Base-by-base conservation (phyloP, 768 basidiomycete genomes). In the Asterophora lycoperdoides region DNA sequence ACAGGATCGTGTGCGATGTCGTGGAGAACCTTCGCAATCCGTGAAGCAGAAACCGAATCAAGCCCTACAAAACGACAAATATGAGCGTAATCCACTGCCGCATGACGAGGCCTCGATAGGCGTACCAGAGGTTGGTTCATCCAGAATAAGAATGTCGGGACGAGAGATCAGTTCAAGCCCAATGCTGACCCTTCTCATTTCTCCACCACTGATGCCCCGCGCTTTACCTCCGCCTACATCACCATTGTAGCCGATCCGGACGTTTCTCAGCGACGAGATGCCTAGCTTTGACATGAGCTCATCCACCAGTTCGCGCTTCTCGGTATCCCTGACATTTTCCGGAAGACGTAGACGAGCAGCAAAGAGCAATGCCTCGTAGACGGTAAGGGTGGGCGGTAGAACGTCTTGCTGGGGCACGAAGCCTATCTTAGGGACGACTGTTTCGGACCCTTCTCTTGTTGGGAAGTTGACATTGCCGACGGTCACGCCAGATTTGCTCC, bases 351-450 rank as follows among this genome's bases (percentile, higher is more conserved):
- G 75, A 19, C 84, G 78, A 6, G 93, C 91, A 10, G 89, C 92
- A 56, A 96, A 94, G 11, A 88, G 65, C 15, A 97, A 75, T 0
- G 89, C 81, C 65, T 93, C 91, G 35, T 78, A 79, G 2, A 90
- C 88, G 0, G 90, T 89, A n/a, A 89, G 72, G 35, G 80, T 80
- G 0, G 86, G 69, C 1, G 91, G 89, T 8, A 94, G 76, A 40
- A 93, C 73, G 58, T 94, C 93, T 55, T 87, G 81, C 68, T 95
- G 85, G 20, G 91, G 87, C 14, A 94, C 90, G 60, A 92, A 94
- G 4, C 88, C 90, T 13, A 94, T 75, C 14, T 82, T 80, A 14
- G 82, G 80, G 30, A 57, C 41, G 30, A 56, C 33, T 38, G 54
- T 60, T 38, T 55, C 20, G 10, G 45, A 62, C 15, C 61, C 57